phyloP scores from a whole-genome alignment of 352 stramenopile genomes.

The Salisapilia sapeloensis region DNA sequence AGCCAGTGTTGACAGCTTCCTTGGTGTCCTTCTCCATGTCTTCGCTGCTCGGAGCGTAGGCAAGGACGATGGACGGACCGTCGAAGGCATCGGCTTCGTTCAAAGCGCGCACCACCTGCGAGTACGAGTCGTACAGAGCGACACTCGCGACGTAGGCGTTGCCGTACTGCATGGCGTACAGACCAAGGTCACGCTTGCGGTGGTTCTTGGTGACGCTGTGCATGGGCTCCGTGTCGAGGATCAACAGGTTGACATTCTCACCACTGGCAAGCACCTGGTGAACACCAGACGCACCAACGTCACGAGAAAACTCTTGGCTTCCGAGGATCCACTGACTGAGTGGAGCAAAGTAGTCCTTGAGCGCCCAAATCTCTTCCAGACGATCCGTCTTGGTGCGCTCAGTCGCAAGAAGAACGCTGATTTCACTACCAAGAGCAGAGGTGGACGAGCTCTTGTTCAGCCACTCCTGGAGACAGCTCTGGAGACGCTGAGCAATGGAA shows the following conservation, averaged over 20 bases:
- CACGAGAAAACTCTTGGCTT: slow-evolving; percentile 56
- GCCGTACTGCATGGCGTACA: slow-evolving; percentile 89
- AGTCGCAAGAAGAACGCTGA: slow-evolving; percentile 38
- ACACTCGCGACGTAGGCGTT: slow-evolving; percentile 88
- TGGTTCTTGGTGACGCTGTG: slow-evolving; percentile 39
- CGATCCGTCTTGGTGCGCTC: slow-evolving; percentile 26
- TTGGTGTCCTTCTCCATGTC: slow-evolving; percentile 79
- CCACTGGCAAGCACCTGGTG: slow-evolving; percentile 58
- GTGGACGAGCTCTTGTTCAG: slow-evolving; percentile 26
- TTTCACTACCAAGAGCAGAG: slow-evolving; percentile 43
- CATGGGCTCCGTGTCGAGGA: slow-evolving; percentile 60
- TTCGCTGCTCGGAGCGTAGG: slow-evolving; percentile 73
- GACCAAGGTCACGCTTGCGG: slow-evolving; percentile 82
- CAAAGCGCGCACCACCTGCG: slow-evolving; percentile 73
- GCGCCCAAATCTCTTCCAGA: slow-evolving; percentile 22
- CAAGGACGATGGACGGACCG: slow-evolving; percentile 82
- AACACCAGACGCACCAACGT: slow-evolving; percentile 46
- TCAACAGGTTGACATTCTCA: slow-evolving; percentile 63
- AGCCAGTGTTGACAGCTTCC: slow-evolving; percentile 73
- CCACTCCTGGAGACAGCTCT: slow-evolving; percentile 28
- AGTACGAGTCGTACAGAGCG: slow-evolving; percentile 79
- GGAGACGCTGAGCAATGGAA: slow-evolving; percentile 23
- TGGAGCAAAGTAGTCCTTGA: slow-evolving; percentile 44
- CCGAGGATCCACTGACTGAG: slow-evolving; percentile 69
- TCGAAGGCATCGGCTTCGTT: slow-evolving; percentile 83